phyloP scores from a whole-genome alignment of 1,284 basidiomycete genomes.

The Hypsizygus ulmarius region DNA sequence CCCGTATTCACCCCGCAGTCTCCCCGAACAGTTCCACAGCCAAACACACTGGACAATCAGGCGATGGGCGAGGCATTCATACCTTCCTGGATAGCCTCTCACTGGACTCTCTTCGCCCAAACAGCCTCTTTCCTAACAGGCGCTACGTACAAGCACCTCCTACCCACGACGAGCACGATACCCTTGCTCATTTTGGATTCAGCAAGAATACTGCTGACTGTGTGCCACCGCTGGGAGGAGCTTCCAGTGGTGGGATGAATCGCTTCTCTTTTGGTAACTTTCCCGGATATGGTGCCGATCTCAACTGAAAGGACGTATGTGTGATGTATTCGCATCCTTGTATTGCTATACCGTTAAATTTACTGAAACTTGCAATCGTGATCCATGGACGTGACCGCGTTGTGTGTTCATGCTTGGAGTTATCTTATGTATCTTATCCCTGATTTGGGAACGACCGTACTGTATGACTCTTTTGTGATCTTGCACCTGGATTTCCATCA shows the following conservation, averaged over 20 bases:
- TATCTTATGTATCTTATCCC: conserved; percentile 17
- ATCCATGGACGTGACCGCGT: conserved; percentile 1
- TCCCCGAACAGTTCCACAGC: neutral
- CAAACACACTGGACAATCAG: conserved; percentile 3
- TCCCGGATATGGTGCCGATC: too few species aligned
- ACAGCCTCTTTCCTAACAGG: neutral
- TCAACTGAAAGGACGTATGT: too few species aligned
- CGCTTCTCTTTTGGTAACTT: too few species aligned
- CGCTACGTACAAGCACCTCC: too few species aligned
- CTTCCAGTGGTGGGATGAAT: too few species aligned
- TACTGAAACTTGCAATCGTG: too few species aligned
- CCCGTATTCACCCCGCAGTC: neutral
- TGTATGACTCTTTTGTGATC: conserved; percentile 1
- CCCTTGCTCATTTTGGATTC: too few species aligned
- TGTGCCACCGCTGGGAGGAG: too few species aligned
- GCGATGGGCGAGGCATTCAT: conserved; percentile 20
- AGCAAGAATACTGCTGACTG: too few species aligned
- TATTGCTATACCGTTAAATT: too few species aligned
- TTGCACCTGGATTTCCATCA: neutral
- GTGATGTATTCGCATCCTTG: too few species aligned
- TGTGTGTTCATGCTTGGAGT: neutral
- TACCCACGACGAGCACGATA: too few species aligned
- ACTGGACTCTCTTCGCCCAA: conserved; percentile 13
- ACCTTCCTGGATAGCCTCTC: conserved; percentile 22
- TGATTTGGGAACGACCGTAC: conserved; percentile 8